Evolutionary conservation across 768 basidiomycete species (phyloP), one percentile per base, ranked within the genome.

Genomic region (Coprinellus micaceus): DNA sequence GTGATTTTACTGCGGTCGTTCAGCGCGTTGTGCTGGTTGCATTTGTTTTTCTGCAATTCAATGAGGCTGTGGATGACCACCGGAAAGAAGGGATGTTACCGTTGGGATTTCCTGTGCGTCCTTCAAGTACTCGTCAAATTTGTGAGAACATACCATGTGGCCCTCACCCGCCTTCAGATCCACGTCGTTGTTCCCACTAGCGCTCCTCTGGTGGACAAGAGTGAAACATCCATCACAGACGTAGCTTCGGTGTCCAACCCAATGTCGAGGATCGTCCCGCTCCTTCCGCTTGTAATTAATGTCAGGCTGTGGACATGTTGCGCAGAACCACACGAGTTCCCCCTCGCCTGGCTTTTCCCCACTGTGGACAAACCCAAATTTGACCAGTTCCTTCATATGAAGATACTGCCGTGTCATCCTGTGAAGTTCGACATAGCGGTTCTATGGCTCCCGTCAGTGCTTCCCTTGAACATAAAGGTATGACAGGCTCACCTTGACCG

Each of bases 181-280:
- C 1, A 61, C 50, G 51, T 65, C 64, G 5, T 48, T 26, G 1
- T 41, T 4, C 11, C 48, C 22, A 19, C 52, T 33, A 12, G 52
- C 48, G 4, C 53, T 44, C 2, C 54, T 49, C 0, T 59, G 30
- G 45, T 62, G 62, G 21, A 57, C 39, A 0, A 58, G 59, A 17
- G 54, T 63, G 29, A 60, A 58, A 29, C 61, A 61, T 0, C 62
- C 61, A 51, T 65, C 60, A 30, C n/a, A 19, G n/a, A 26, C 30
- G 11, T n/a, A 36, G 15, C n/a, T 26, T 11, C n/a, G 50, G 11
- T 19, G 28, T 10, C n/a, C 13, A 10, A 30, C 21, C 50, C 33
- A 26, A 4, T 21, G 5, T 15, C 57, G 25, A 0, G 21, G 9
- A 21, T 64, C 57, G 0, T 22, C 15, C 12, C 55, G 15, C 63